Percentiles rank a stretch among this genome's conserved stretches.
Evolutionary conservation across 768 basidiomycete genomes (phyloP).

Genomic region (Lactarius indigo): DNA sequence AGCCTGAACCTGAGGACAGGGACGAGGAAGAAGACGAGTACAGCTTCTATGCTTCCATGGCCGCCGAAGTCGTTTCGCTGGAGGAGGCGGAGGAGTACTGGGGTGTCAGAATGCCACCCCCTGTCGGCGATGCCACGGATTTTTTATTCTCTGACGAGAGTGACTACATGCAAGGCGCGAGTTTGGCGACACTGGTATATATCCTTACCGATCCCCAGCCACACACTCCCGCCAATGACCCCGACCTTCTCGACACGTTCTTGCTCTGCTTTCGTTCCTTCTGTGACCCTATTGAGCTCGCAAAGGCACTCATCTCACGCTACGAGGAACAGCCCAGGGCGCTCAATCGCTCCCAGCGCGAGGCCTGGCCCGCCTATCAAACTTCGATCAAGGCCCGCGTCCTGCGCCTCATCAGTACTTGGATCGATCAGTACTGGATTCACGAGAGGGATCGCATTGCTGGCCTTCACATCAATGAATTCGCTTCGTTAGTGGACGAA

Average conservation of each 20-base stretch:
- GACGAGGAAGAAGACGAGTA: slow-evolving; percentile 15
- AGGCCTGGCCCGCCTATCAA: slow-evolving; percentile 11
- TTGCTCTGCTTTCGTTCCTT: slow-evolving; percentile 17
- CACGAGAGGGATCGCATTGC: slow-evolving; percentile 14
- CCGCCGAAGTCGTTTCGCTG: slow-evolving; percentile 10
- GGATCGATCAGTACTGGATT: slow-evolving; percentile 19
- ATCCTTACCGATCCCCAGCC: slow-evolving; percentile 19
- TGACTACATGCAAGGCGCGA: slow-evolving; percentile 9
- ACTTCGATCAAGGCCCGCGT: slow-evolving; percentile 8
- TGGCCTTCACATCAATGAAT: slow-evolving; percentile 18
- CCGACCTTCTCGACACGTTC: slow-evolving; percentile 6
- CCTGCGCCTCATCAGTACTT: slow-evolving; percentile 11
- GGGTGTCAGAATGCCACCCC: slow-evolving; percentile 16
- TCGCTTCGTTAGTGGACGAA: neutral
- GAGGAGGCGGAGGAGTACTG: slow-evolving; percentile 2
- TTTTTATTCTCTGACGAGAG: slow-evolving; percentile 3
- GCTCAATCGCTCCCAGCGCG: slow-evolving; percentile 9
- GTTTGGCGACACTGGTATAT: slow-evolving; percentile 10
- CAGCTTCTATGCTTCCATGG: slow-evolving; percentile 5
- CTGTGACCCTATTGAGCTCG: slow-evolving; percentile 12
- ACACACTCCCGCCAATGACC: neutral
- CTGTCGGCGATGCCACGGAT: slow-evolving; percentile 5
- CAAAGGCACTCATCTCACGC: slow-evolving; percentile 15
- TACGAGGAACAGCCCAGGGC: slow-evolving; percentile 7
- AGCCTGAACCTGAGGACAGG: neutral